These are phyloP conservation scores for Boeremia exigua DNA, from an alignment of 2,329 filamentous ascomycete genomes.

Conservation along the genomic window DNA sequence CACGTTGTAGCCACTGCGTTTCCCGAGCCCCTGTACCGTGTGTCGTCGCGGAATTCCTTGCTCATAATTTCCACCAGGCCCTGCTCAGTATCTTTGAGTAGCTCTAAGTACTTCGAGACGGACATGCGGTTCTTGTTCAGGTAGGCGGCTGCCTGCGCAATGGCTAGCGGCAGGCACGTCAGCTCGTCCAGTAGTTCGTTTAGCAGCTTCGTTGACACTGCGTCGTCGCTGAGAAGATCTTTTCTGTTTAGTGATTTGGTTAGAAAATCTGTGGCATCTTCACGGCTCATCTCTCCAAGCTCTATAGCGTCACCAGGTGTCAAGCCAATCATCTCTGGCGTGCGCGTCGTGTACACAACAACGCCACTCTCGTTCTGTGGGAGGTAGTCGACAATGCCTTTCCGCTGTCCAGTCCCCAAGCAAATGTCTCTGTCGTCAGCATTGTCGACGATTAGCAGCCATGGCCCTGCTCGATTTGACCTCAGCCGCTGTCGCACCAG, in stretches of 20 bases:
- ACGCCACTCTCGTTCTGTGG: conserved; percentile 17
- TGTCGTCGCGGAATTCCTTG: conserved; percentile 48
- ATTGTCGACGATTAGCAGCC: conserved; percentile 36
- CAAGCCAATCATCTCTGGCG: conserved; percentile 14
- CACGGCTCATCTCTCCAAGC: conserved; percentile 10
- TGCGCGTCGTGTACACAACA: conserved; percentile 17
- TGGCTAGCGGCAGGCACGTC: conserved; percentile 50
- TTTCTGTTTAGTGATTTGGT: neutral
- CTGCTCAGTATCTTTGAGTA: conserved; percentile 42
- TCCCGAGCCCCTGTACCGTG: conserved; percentile 43
- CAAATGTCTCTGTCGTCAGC: conserved; percentile 24
- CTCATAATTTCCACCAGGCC: conserved; percentile 46
- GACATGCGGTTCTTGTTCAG: conserved; percentile 40
- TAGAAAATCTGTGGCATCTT: conserved; percentile 15
- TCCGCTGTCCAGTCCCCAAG: conserved; percentile 19
- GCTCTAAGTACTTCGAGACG: conserved; percentile 43
- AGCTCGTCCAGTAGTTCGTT: conserved; percentile 42
- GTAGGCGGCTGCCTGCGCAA: conserved; percentile 47
- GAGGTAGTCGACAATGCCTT: conserved; percentile 20
- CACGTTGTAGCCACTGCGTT: conserved; percentile 53
- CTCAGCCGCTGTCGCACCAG: conserved; percentile 30
- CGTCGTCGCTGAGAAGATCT: neutral
- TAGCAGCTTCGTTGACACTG: neutral
- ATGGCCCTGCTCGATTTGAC: conserved; percentile 17
- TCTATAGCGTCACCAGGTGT: conserved; percentile 19